Base-by-base conservation (phyloP, 805 yeast species). In the Kodamaea hsintzibuensis region DNA sequence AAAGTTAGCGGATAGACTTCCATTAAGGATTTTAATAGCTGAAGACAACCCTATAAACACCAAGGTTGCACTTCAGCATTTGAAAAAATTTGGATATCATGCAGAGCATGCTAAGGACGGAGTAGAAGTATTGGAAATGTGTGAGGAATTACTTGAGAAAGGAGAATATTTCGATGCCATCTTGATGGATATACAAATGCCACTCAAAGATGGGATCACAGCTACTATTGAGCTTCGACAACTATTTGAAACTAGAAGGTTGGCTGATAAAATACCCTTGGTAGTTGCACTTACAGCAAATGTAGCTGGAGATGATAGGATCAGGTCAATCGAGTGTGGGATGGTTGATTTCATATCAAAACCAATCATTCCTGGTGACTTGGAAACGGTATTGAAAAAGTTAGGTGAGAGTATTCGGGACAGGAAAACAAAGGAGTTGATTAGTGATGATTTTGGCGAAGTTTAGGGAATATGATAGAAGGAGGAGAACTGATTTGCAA, bases 101-200 rank as follows among this genome's bases (percentile, higher is more conserved):
- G 82, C 81, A 0, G 84, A 79, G 47, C 81, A 79, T 53, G 83
- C 82, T 25, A 76, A 77, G 56, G 83, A 79, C 54, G 83, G 83
- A 0, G 72, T 76, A 10, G 81, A 74, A 47, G 82, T 68, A 1
- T 49, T 79, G 19, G 75, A 72, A 25, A 70, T 61, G 56, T 67
- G 72, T 54, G 68, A 72, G 54, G 64, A 47, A 9, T 48, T 59
- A 27, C 63, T 66, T 43, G 54, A 68, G 3, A 55, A 62, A 16
- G 61, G 61, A 1, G 60, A 66, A 13, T 66, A 62, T 50, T 83
- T 82, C 62, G 83, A 82, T 57, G 72, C 80, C 39, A 76, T 84
- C 16, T 68, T 84, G 40, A 78, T 84, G 79, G 88, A 84, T 61
- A 74, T 79, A 18, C 84, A 82, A 49, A 74, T 82, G 76, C 83